Percentiles rank a stretch among this genome's conserved stretches.
Evolutionary conservation across 805 yeast species (phyloP).

Genomic region (Zygotorulaspora danielsina): DNA sequence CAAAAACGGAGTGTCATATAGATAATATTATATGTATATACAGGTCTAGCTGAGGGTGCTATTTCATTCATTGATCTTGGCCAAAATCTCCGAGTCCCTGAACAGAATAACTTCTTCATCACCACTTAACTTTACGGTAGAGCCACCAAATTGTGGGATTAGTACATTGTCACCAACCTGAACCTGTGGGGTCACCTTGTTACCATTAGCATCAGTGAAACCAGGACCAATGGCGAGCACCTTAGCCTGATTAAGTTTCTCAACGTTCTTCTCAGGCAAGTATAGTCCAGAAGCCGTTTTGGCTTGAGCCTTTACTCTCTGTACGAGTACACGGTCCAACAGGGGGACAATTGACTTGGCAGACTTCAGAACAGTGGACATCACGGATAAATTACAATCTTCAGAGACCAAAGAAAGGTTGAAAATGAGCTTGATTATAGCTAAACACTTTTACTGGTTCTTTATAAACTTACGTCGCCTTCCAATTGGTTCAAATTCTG

Average conservation of each 20-base stretch:
- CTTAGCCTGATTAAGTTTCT: conserved; percentile 86
- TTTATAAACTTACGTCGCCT: conserved; percentile 1
- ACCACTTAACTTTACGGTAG: conserved; percentile 79
- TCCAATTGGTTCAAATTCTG: conserved; percentile 2
- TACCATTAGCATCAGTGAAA: conserved; percentile 67
- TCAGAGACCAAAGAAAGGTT: too few species aligned
- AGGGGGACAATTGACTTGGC: conserved; percentile 88
- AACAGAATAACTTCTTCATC: conserved; percentile 72
- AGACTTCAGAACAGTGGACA: conserved; percentile 65
- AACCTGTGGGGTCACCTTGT: conserved; percentile 67
- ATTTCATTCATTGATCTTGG: conserved; percentile 63
- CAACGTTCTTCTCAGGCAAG: conserved; percentile 94
- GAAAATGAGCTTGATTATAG: too few species aligned
- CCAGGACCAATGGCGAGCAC: conserved; percentile 98
- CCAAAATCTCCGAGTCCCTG: conserved; percentile 93
- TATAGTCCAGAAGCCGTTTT: conserved; percentile 90
- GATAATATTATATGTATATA: not conserved
- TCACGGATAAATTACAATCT: conserved; percentile 10
- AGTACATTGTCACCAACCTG: conserved; percentile 89
- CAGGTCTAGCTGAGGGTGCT: conserved; percentile 1
- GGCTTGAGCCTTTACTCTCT: conserved; percentile 85
- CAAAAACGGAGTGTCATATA: too few species aligned
- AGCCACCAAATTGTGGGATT: conserved; percentile 93
- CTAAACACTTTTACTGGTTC: too few species aligned
- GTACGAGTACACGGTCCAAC: conserved; percentile 93